These are phyloP conservation scores for Globisporangium irregulare DNA, from an alignment of 352 stramenopile species.

Conservation along the genomic window DNA sequence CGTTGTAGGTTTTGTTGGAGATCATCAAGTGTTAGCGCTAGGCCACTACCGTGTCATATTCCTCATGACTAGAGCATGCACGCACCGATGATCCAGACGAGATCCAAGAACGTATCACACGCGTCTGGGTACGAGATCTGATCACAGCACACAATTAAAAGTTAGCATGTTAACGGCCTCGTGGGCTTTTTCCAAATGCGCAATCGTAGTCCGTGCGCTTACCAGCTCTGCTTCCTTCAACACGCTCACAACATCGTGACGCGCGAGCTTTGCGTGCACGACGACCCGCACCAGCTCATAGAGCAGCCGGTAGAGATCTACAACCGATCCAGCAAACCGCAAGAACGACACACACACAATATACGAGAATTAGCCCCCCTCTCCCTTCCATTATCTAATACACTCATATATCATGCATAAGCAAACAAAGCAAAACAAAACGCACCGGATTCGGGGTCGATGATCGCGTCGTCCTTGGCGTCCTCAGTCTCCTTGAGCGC, in stretches of 20 bases:
- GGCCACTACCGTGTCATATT: neutral
- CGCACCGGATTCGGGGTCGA: slow-evolving; percentile 27
- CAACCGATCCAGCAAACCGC: neutral
- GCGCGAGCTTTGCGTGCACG: slow-evolving; percentile 60
- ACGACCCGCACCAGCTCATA: slow-evolving; percentile 81
- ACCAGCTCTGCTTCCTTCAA: slow-evolving; percentile 71
- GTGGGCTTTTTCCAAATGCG: neutral
- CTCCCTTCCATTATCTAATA: neutral
- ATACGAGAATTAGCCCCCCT: neutral
- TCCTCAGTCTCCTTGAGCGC: slow-evolving; percentile 33
- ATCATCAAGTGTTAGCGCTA: neutral
- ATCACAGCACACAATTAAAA: neutral
- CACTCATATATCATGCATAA: neutral
- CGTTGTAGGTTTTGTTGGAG: neutral
- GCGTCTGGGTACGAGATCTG: slow-evolving; percentile 30
- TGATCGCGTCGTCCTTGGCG: slow-evolving; percentile 15
- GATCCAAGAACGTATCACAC: slow-evolving; percentile 60
- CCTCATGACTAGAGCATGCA: neutral
- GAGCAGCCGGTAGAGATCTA: slow-evolving; percentile 59
- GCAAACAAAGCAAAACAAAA: slow-evolving; percentile 3
- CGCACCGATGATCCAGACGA: slow-evolving; percentile 67
- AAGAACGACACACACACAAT: neutral
- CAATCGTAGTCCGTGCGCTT: neutral
- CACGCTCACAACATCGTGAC: slow-evolving; percentile 66
- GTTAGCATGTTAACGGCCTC: neutral